These are phyloP conservation scores for Penicillium cosmopolitanum DNA, from an alignment of 495 filamentous ascomycete genomes.

Conservation along the genomic window DNA sequence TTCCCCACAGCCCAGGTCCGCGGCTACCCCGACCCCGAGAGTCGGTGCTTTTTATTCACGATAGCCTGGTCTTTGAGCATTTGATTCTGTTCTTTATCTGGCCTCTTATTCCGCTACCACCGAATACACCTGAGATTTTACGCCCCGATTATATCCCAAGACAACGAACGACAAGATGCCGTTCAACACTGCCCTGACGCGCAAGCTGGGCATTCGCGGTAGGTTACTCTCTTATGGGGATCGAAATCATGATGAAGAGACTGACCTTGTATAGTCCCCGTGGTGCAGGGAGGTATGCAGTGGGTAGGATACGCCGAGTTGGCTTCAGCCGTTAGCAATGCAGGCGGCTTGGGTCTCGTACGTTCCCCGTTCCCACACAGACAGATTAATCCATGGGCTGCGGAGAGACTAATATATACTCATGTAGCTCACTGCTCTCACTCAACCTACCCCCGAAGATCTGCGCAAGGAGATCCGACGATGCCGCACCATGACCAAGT, in stretches of 20 bases:
- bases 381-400: neutral
- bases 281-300: slow-evolving; percentile 99
- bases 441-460: slow-evolving; percentile 89
- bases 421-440: slow-evolving; percentile 78
- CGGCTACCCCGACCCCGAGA: slow-evolving; percentile 21
- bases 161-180: slow-evolving; percentile 63
- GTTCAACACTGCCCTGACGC: slow-evolving; percentile 88
- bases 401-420: slow-evolving; percentile 12
- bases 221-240: slow-evolving; percentile 23
- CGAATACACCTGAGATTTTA: neutral
- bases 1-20: slow-evolving; percentile 38
- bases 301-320: slow-evolving; percentile 89
- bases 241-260: neutral
- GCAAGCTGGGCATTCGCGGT: slow-evolving; percentile 86
- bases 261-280: slow-evolving; percentile 65
- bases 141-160: slow-evolving; percentile 5
- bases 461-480: slow-evolving; percentile 90
- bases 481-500: slow-evolving; percentile 81
- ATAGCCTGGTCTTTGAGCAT: neutral
- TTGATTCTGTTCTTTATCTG: too few relatives aligned
- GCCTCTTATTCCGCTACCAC: too few relatives aligned
- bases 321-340: slow-evolving; percentile 91
- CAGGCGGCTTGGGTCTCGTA: slow-evolving; percentile 87
- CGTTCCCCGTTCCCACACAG: slow-evolving; percentile 13
- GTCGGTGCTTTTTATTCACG: slow-evolving; percentile 18